Evolutionary conservation across 2,329 filamentous ascomycete species (phyloP), one percentile per base, ranked within the genome.

Genomic region (Ceratocystis destructans): DNA sequence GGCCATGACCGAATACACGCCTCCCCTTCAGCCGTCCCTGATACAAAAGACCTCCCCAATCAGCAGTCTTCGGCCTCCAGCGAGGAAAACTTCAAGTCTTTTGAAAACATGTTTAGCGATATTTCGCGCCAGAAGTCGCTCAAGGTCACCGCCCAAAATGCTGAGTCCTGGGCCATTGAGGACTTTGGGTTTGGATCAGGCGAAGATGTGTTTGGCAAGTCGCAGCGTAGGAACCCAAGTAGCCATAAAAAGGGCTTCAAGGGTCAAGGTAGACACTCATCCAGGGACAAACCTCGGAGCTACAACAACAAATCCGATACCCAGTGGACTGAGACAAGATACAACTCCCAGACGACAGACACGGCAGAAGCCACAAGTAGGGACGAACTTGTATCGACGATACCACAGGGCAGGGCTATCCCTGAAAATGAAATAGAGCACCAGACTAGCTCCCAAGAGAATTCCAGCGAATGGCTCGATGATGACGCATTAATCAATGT

Each of bases 151-250:
- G 15, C 44, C 10, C 33, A 48, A 8, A 62, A 48, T 10, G 62
- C 62, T 7, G 63, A 46, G 28, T 46, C 62, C 28, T 67, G 66
- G 66, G 63, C 48, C 20, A n/a, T 55, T 12, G 66, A 67, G 17
- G 66, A 67, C 57, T 67, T 67, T 65, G 66, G 66, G 33, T 67
- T 67, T 53, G 62, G 25, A n/a, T 31, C 62, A 17, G 48, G 62
- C 62, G 62, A 64, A 20, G 62, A 50, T 53, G 62, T 31, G 3
- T 64, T 50, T 15, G 46, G 22, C 28, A 25, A 64, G 28, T 7
- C 48, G 44, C 44, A 45, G 44, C 46, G 46, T 15, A 57, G 31
- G 53, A 57, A 31, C 7, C n/a, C 28, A 25, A 57, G 15, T 22
- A 31, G 1, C 25, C 46, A 20, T 12, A 61, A 64, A 25, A 48